A percentile compares a stretch with the other conserved stretches of the same genome.
Conservation (phyloP, 441 rosid genomes). For the Euphorbia schlechtendalii region DNA sequence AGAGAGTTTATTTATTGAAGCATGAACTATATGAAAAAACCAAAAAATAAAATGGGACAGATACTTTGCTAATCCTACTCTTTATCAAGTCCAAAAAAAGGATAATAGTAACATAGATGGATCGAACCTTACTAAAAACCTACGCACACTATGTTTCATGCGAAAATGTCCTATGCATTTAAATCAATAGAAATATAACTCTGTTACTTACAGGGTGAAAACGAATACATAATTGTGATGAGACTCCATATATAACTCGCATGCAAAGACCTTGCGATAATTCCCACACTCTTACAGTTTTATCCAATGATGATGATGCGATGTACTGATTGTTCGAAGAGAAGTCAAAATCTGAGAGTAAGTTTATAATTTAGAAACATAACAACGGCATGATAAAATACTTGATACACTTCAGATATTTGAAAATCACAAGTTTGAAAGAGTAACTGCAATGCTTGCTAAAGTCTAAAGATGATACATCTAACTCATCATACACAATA, state of each 20-base stretch:
- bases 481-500: not conserved
- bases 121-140: not conserved
- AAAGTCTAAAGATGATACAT: no score
- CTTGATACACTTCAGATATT: constrained; percentile 6
- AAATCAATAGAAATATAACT: constrained; percentile 9
- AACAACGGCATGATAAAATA: constrained; percentile 12
- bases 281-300: constrained; percentile 98
- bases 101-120: not conserved
- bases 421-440: not conserved
- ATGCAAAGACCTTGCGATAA: constrained; percentile 83
- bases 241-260: constrained; percentile 85
- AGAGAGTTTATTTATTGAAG: not conserved
- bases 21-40: not conserved
- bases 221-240: constrained; percentile 81
- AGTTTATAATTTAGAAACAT: constrained; percentile 20
- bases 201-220: constrained; percentile 79
- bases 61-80: not conserved
- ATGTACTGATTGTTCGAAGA: constrained; percentile 93
- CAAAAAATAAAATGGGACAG: not conserved
- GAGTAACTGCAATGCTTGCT: not conserved
- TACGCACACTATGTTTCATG: not conserved
- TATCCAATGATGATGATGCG: constrained; percentile 87
- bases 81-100: not conserved
- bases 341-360: constrained; percentile 84
- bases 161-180: not conserved